Percentiles rank a stretch among this genome's conserved stretches.
Conservation (phyloP, 228 moss, liverwort and hornwort species). For the Sphagnum fallax region DNA sequence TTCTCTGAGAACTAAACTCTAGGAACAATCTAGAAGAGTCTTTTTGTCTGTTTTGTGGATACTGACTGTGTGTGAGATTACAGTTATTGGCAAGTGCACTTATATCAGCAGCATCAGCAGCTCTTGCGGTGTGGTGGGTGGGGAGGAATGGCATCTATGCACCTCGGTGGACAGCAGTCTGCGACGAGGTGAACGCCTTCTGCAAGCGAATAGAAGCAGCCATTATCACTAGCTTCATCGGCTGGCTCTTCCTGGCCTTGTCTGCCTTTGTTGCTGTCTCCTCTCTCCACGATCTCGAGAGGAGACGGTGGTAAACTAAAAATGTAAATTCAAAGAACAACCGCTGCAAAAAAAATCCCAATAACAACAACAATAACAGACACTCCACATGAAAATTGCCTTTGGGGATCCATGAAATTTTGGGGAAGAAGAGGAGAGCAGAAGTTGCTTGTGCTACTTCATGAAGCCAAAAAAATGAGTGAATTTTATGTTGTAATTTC, state of each 20-base stretch:
- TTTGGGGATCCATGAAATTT: too few species aligned
- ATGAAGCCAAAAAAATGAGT: too few species aligned
- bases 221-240: slow-evolving; percentile 44
- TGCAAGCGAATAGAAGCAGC: slow-evolving; percentile 42
- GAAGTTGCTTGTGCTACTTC: too few species aligned
- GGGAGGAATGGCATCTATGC: slow-evolving; percentile 29
- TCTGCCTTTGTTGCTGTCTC: slow-evolving; percentile 37
- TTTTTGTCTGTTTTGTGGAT: too few species aligned
- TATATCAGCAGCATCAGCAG: slow-evolving; percentile 42
- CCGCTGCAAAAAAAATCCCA: too few species aligned
- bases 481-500: too few species aligned
- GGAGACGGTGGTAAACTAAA: slow-evolving; percentile 4
- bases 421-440: too few species aligned
- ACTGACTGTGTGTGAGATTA: neutral
- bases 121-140: slow-evolving; percentile 33
- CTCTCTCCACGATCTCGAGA: slow-evolving; percentile 29
- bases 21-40: too few species aligned
- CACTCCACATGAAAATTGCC: too few species aligned
- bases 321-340: too few species aligned
- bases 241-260: slow-evolving; percentile 20
- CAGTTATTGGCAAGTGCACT: slow-evolving; percentile 32
- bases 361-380: too few species aligned
- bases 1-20: too few species aligned
- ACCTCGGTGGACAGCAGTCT: slow-evolving; percentile 19
- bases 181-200: slow-evolving; percentile 22